A percentile compares a stretch with the other conserved stretches of the same genome.
Evolutionary conservation across 495 filamentous ascomycete genomes (phyloP).

Genomic region (Penicillium desertorum): DNA sequence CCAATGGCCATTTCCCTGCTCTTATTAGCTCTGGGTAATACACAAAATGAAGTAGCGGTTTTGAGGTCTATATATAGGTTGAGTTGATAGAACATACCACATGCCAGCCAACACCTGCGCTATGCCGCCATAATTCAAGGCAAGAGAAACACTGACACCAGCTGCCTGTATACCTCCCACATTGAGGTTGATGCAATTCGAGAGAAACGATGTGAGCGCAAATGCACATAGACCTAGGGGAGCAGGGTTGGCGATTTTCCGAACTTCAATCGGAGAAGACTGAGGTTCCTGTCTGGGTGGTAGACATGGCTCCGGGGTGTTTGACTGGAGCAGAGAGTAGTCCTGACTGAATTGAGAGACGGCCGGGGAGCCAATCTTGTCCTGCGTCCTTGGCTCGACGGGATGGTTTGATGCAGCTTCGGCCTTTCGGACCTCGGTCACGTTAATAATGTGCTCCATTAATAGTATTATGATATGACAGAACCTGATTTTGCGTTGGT

Average conservation of each 20-base stretch:
- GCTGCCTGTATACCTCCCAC: slow-evolving; percentile 52
- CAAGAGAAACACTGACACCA: slow-evolving; percentile 62
- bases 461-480: slow-evolving; percentile 4
- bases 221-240: slow-evolving; percentile 77
- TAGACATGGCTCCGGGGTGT: background rate
- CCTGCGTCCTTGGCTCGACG: slow-evolving; percentile 3
- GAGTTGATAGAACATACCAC: slow-evolving; percentile 62
- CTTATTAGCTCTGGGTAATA: background rate
- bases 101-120: slow-evolving; percentile 84
- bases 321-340: slow-evolving; percentile 9
- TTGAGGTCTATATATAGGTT: background rate
- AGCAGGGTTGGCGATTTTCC: slow-evolving; percentile 75
- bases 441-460: slow-evolving; percentile 19
- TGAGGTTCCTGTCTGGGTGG: slow-evolving; percentile 6
- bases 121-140: slow-evolving; percentile 72
- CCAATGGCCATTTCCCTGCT: slow-evolving; percentile 86
- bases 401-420: slow-evolving; percentile 3
- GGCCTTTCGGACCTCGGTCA: slow-evolving; percentile 7
- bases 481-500: background rate
- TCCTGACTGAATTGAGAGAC: slow-evolving; percentile 8
- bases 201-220: slow-evolving; percentile 82
- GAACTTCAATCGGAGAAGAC: slow-evolving; percentile 46
- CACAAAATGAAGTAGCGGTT: too few species aligned
- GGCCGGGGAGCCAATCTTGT: slow-evolving; percentile 1
- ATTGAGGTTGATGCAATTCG: slow-evolving; percentile 70